A percentile compares a stretch with the other conserved stretches of the same genome.
These are phyloP conservation scores for Corylus americana DNA, from an alignment of 306 rosid species.

Conservation along the genomic window DNA sequence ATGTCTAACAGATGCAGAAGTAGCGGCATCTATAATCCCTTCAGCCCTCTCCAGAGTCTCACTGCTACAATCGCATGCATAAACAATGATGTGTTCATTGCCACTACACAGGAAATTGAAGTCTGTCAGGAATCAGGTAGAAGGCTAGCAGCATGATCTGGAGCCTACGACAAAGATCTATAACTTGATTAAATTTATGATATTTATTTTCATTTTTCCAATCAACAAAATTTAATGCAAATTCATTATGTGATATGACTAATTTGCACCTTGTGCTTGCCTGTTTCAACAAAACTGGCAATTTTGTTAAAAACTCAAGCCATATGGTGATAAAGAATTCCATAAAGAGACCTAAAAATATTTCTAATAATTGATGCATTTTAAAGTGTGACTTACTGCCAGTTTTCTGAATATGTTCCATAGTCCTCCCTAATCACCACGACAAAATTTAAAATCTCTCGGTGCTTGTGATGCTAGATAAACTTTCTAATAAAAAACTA, in stretches of 20 bases:
- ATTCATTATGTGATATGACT: not conserved
- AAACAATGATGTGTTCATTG: slow-evolving; percentile 58
- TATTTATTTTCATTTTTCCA: slow-evolving; percentile 23
- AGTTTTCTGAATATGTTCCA: not conserved
- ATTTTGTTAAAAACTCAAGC: not conserved
- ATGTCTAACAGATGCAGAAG: slow-evolving; percentile 22
- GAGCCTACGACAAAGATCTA: slow-evolving; percentile 11
- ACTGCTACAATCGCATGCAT: slow-evolving; percentile 85
- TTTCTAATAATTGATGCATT: not conserved
- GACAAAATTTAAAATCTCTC: not conserved
- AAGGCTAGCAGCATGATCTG: slow-evolving; percentile 2
- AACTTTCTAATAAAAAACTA: not conserved
- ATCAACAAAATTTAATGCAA: not conserved
- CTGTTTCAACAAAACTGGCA: slow-evolving; percentile 15
- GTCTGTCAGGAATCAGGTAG: slow-evolving; percentile 16
- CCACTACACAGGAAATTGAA: slow-evolving; percentile 50
- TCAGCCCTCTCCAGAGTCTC: slow-evolving; percentile 69
- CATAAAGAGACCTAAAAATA: not conserved
- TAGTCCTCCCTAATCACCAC: not conserved
- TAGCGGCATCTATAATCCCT: slow-evolving; percentile 48
- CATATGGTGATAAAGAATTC: not conserved
- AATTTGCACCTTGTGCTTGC: not conserved
- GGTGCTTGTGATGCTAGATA: not conserved
- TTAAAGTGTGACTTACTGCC: not conserved
- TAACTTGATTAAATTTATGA: not conserved